Evolutionary conservation across 345 rosid genomes (phyloP), one percentile per base, ranked within the genome.

Genomic region (Salix purpurea): DNA sequence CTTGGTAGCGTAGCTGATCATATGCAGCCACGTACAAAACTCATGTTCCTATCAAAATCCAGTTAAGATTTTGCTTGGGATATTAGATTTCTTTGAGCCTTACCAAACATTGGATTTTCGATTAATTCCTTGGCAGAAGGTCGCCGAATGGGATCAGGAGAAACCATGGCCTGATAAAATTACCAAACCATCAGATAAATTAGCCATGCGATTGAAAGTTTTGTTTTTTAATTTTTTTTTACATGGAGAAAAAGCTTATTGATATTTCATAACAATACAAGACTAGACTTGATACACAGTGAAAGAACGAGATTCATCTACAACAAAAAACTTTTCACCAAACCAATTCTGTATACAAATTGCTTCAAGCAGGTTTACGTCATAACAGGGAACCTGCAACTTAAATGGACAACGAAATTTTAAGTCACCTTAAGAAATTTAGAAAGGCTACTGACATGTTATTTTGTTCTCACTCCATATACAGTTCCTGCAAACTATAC

Each of bases 101-200:
- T 86, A 76, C 84, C 84, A 56, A 96, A 91, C 54, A 96, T 84
- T 62, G 90, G 89, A 85, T 90, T 93, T 68, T 88, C 88, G 34
- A 89, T 60, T 50, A 94, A 21, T 60, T 91, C 93, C 81, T 84
- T 85, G 0, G 93, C 93, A 56, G 91, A 88, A 74, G 97, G 97
- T 37, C 97, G 90, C 32, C 86, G 86, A 19, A 65, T 73, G 19
- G 99, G 97, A 82, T 93, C 87, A 13, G 90, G 94, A 67, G 89
- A 96, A 79, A 96, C 84, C 99, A 93, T 96, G 69, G 72, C 76
- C 99, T 93, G 91, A 80, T 15, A 70, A 36, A 69, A 72, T 69
- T 69, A 61, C 18, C 42, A 79, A 79, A 67, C 36, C 64, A 77
- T 79, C 81, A 74, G 72, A 76, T 54, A 28, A 74, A 72, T 34